Base-by-base conservation (phyloP, 257 asterid genomes). In the Solanum bukasovii region DNA sequence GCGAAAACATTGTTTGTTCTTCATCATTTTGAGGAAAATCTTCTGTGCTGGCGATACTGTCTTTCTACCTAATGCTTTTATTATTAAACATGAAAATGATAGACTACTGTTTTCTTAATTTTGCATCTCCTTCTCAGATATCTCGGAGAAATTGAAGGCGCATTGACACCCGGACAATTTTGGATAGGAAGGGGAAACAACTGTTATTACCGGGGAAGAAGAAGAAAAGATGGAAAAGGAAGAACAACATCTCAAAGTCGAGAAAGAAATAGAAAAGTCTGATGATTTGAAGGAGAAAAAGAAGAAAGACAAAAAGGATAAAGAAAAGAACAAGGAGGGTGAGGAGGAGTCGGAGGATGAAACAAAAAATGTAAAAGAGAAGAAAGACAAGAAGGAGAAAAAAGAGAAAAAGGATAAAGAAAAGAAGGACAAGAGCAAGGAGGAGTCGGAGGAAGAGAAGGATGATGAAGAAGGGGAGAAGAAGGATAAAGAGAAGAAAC, bases 391-490 rank as follows among this genome's bases (percentile, higher is more conserved):
- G 52, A 31, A 31, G 31, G 31, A 31, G 31, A 31, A 31, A 31
- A 31, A 31, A 29, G 31, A 31, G 31, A 31, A 31, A 31, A 31
- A 31, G 2, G 31, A 61, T 23, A 44, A 27, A 44, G 85, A 25
- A 61, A 78, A 78, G 23, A 44, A 27, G 27, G 85, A 25, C 34
- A 78, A 78, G 23, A 82, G 56, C 25, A 11, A 77, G 70, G 40
- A 37, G 9, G 9, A 84, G 18, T 46, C 85, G 29, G 84, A 88
- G 40, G 88, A 89, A 3, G 90, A 87, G 85, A 81, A 84, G 44
- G 52, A 88, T 46, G 90, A 70, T 29, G 88, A 77, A 3, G 3
- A 42, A n/a, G 84, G 63, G 68, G 42, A 71, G 86, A 52, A 89
- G 73, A 61, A 49, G 23, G 27, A 21, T 21, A 59, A 59, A 59